Percentiles rank a stretch among this genome's conserved stretches.
Evolutionary conservation across 2,329 filamentous ascomycete species (phyloP).

Genomic region (Xylaria sp.): DNA sequence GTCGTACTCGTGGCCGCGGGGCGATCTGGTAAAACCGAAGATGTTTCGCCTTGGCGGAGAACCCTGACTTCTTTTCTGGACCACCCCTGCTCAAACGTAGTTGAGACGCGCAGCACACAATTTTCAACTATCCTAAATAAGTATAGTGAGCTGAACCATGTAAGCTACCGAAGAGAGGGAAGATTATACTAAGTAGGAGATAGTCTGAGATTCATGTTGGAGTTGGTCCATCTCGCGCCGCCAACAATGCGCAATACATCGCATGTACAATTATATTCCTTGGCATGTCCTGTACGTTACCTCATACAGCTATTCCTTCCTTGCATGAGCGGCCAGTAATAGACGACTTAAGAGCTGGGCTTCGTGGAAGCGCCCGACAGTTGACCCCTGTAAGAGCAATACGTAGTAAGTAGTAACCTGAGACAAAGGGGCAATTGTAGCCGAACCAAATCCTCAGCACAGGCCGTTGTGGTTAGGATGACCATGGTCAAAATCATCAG

Average conservation of each 20-base stretch:
- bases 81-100: constrained; percentile 29
- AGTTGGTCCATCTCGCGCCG: too few relatives aligned
- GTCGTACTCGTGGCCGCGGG: constrained; percentile 10
- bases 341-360: too few relatives aligned
- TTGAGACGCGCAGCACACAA: constrained; percentile 16
- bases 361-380: too few relatives aligned
- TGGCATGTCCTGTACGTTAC: too few relatives aligned
- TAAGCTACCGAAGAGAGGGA: not conserved
- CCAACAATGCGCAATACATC: too few relatives aligned
- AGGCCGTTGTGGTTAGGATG: not conserved
- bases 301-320: too few relatives aligned
- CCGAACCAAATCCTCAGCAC: not conserved
- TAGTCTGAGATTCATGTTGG: too few relatives aligned
- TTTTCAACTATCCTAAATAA: not conserved
- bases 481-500: not conserved
- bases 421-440: too few relatives aligned
- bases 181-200: not conserved
- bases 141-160: not conserved
- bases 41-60: constrained; percentile 35
- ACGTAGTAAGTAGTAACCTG: too few relatives aligned
- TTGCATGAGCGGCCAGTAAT: too few relatives aligned
- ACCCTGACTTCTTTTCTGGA: constrained; percentile 9
- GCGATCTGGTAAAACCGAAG: constrained; percentile 27
- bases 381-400: too few relatives aligned
- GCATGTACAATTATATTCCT: too few relatives aligned